Base-by-base conservation (phyloP, 2,329 filamentous ascomycete genomes). In the Sporothrix protearum region DNA sequence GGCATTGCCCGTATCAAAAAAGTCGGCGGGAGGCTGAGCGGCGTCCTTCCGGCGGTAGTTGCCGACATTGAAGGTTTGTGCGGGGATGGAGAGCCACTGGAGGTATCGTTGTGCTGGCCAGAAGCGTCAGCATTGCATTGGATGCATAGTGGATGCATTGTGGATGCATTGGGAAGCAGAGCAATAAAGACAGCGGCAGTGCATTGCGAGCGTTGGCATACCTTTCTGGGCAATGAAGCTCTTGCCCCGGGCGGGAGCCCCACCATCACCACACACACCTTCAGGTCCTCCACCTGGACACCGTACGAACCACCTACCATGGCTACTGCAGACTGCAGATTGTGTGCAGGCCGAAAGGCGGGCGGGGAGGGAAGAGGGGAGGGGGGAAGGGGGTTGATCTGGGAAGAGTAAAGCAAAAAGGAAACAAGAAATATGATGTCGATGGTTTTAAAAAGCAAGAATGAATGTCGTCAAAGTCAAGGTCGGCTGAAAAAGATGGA, bases 241-340 rank as follows among this genome's bases (percentile, higher is more conserved):
- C 87, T 99, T 99, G 78, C 96, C 96, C 76, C 96, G 87, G 73
- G 96, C 96, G 71, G 96, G 79, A 99, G 86, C 76, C 96, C 96
- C 73, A 99, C 96, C 96, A 99, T 98, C 77, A 99, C 94, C 75
- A 99, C 94, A 81, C 95, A 98, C 84, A 99, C 96, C 81, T 92
- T 93, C 73, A 93, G 95, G 82, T 97, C 94, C 85, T 98, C 95
- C 77, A 92, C 92, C 92, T 97, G 91, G 75, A 94, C 87, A 78
- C 91, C 89, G 80, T 90, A 90, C 84, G 85, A 83, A 79, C 77
- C 82, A 74, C 81, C 81, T 75, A 83, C 80, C 84, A 86, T 86
- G 67, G 74, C 79, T 36, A 28, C n/a, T 22, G n/a, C 64, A 33
- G 55, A 28, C n/a, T 22, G n/a, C 64, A 33, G 55, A 63, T 53